phyloP scores from a whole-genome alignment of 1,139 yeast genomes.

The Yamadazyma dendronema region DNA sequence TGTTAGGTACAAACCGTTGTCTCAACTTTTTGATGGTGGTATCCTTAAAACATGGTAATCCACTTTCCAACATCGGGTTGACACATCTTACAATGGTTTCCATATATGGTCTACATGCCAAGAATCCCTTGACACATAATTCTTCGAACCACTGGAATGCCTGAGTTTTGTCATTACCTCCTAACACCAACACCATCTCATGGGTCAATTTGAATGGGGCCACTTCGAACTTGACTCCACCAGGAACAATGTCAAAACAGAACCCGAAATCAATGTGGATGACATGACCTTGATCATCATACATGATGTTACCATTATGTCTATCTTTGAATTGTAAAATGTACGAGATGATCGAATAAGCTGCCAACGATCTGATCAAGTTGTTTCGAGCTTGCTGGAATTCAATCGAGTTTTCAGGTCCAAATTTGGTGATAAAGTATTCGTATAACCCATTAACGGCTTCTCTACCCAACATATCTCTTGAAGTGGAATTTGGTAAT shows the following conservation, averaged over 20 bases:
- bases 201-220: conserved; percentile 96
- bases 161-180: conserved; percentile 81
- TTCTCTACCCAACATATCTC: conserved; percentile 98
- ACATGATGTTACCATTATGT: conserved; percentile 98
- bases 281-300: conserved; percentile 91
- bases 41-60: conserved; percentile 91
- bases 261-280: conserved; percentile 97
- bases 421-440: conserved; percentile 88
- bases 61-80: conserved; percentile 90
- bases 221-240: conserved; percentile 96
- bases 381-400: conserved; percentile 90
- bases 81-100: conserved; percentile 85
- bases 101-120: conserved; percentile 87
- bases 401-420: conserved; percentile 86
- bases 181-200: conserved; percentile 95
- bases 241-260: conserved; percentile 98
- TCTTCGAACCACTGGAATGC: conserved; percentile 95
- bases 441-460: conserved; percentile 97
- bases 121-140: conserved; percentile 86
- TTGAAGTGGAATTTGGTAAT: conserved; percentile 86
- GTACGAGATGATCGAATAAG: conserved; percentile 91
- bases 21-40: conserved; percentile 77
- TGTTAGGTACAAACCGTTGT: conserved; percentile 75
- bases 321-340: conserved; percentile 94
- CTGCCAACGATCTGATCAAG: conserved; percentile 91